Evolutionary conservation across 2,329 filamentous ascomycete genomes (phyloP).

Genomic region (Knoxdaviesia capensis): DNA sequence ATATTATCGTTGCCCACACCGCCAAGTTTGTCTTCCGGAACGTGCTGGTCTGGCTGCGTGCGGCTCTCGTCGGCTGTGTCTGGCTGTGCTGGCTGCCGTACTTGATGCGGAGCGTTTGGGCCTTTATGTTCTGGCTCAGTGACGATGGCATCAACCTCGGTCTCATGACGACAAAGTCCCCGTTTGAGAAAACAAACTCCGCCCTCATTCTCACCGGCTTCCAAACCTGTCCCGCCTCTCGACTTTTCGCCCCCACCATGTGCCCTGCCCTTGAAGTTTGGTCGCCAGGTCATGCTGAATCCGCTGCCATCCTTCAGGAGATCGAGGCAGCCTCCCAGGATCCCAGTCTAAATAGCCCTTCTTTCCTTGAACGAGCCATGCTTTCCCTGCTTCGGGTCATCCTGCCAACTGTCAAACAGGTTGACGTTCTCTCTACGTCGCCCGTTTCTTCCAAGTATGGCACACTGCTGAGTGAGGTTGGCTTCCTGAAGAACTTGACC

Average conservation of each 20-base stretch:
- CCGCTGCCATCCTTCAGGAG: too few relatives aligned
- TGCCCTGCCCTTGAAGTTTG: conserved; percentile 9
- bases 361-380: too few relatives aligned
- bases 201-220: conserved; percentile 3
- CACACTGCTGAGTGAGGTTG: conserved; percentile 35
- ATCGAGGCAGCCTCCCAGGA: too few relatives aligned
- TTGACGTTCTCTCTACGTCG: too few relatives aligned
- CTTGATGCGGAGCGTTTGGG: conserved; percentile 80
- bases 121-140: conserved; percentile 83
- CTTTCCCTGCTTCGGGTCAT: too few relatives aligned
- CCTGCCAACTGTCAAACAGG: too few relatives aligned
- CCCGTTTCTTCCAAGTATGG: conserved; percentile 1
- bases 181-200: neutral
- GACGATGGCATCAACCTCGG: conserved; percentile 43
- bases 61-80: conserved; percentile 58
- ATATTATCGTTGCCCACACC: conserved; percentile 65
- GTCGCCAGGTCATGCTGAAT: neutral
- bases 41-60: conserved; percentile 58
- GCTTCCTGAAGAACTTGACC: conserved; percentile 40
- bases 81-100: conserved; percentile 84
- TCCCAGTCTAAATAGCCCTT: too few relatives aligned
- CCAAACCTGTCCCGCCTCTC: conserved; percentile 15
- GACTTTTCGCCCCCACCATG: conserved; percentile 13
- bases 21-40: conserved; percentile 52
- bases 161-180: neutral